These are phyloP conservation scores for Rehmannia glutinosa DNA, from an alignment of 257 asterid genomes.

Conservation along the genomic window DNA sequence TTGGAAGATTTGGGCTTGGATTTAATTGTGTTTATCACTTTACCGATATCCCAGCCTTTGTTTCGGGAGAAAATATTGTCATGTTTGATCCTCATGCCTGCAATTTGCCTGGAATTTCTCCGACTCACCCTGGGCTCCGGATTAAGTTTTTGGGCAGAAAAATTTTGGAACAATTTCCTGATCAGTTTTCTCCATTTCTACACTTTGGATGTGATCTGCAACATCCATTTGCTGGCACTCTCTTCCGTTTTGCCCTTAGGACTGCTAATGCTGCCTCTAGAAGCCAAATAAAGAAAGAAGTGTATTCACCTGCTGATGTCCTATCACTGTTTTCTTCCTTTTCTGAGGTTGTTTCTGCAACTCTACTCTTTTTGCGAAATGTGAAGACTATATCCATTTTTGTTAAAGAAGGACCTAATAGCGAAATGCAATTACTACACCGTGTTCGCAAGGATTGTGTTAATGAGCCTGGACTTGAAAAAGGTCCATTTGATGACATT, in stretches of 20 bases:
- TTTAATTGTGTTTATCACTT: conserved; percentile 93
- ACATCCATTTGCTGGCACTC: conserved; percentile 82
- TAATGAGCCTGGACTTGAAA: conserved; percentile 56
- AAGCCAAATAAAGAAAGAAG: conserved; percentile 92
- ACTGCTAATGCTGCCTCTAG: conserved; percentile 68
- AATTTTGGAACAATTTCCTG: conserved; percentile 90
- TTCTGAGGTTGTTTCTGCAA: conserved; percentile 74
- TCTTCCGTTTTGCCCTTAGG: conserved; percentile 92
- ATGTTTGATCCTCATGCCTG: conserved; percentile 98
- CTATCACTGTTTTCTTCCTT: conserved; percentile 77
- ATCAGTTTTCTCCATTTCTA: conserved; percentile 92
- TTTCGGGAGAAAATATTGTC: conserved; percentile 93
- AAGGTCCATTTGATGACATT: conserved; percentile 57
- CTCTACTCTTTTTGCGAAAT: conserved; percentile 77
- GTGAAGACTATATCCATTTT: conserved; percentile 76
- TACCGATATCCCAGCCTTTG: conserved; percentile 90
- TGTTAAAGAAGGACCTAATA: conserved; percentile 73
- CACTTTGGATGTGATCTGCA: conserved; percentile 94
- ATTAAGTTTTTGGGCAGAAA: conserved; percentile 76
- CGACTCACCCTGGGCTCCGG: conserved; percentile 93
- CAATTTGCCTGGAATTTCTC: conserved; percentile 93
- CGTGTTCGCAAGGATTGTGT: conserved; percentile 59
- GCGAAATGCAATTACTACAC: conserved; percentile 86
- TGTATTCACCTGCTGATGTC: conserved; percentile 77
- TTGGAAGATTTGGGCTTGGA: conserved; percentile 98